A percentile compares a stretch with the other conserved stretches of the same genome.
Conservation (phyloP, 306 rosid species). For the Acacia crassicarpa region DNA sequence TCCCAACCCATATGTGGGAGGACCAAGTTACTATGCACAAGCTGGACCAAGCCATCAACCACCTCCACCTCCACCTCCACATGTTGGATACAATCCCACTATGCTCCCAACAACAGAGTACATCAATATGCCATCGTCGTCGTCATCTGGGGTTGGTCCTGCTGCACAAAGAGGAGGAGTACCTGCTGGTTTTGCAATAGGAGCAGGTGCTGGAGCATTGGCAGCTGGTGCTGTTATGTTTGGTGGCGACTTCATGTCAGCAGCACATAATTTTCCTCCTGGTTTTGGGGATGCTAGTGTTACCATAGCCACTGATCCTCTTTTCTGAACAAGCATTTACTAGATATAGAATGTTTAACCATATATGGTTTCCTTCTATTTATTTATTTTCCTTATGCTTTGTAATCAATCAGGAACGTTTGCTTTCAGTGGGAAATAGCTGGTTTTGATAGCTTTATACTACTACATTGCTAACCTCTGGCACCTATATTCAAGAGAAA, state of each 20-base stretch:
- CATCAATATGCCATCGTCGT: constrained; percentile 45
- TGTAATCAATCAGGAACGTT: constrained; percentile 9
- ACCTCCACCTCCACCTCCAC: constrained; percentile 46
- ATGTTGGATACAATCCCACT: constrained; percentile 62
- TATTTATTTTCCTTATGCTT: neutral
- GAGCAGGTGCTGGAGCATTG: constrained; percentile 74
- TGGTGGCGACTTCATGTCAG: constrained; percentile 83
- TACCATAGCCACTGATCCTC: constrained; percentile 44
- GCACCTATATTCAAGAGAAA: neutral
- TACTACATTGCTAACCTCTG: neutral
- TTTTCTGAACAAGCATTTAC: constrained; percentile 42
- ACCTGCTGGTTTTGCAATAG: constrained; percentile 53
- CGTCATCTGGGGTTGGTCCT: constrained; percentile 43
- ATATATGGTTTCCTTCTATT: neutral
- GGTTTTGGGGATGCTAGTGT: constrained; percentile 50
- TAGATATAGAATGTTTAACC: neutral
- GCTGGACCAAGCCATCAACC: constrained; percentile 51
- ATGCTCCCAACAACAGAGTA: constrained; percentile 51
- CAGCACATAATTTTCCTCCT: constrained; percentile 59
- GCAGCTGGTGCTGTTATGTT: constrained; percentile 86
- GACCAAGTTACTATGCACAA: constrained; percentile 47
- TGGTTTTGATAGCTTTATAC: constrained; percentile 1
- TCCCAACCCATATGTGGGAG: constrained; percentile 46
- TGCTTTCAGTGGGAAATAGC: neutral
- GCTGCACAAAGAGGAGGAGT: constrained; percentile 29